A percentile compares a stretch with the other conserved stretches of the same genome.
Evolutionary conservation across 1,284 basidiomycete genomes (phyloP).

Genomic region (Puccinia triticina): DNA sequence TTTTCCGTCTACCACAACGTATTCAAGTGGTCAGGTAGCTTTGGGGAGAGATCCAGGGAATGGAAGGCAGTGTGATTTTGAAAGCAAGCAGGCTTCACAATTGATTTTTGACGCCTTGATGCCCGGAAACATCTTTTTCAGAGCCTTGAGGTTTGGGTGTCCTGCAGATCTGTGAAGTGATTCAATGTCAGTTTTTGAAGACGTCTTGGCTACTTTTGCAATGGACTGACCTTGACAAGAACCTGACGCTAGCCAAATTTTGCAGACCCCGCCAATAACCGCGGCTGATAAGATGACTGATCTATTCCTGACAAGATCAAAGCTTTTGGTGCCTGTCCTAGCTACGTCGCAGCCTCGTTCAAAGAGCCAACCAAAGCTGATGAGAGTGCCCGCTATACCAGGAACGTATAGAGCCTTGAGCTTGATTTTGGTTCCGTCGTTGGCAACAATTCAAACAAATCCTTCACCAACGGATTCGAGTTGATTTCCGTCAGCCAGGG

Average conservation of each 20-base stretch:
- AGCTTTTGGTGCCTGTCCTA: neutral
- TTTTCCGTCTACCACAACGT: neutral
- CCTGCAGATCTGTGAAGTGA: conserved; percentile 6
- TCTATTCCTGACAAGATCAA: neutral
- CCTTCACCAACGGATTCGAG: neutral
- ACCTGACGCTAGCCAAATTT: neutral
- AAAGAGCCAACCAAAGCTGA: neutral
- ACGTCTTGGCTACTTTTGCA: neutral
- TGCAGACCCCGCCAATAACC: neutral
- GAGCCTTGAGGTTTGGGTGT: neutral
- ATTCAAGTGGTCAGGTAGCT: neutral
- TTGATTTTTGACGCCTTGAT: too few relatives aligned
- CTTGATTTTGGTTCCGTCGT: neutral
- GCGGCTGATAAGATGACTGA: neutral
- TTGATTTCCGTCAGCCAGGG: neutral
- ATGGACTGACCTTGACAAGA: neutral
- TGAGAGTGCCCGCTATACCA: neutral
- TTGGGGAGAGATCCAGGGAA: neutral
- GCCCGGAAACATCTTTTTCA: neutral
- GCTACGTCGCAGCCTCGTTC: neutral
- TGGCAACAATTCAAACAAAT: neutral
- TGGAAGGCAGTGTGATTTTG: neutral
- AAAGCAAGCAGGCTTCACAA: conserved; percentile 8
- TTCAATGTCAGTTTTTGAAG: neutral
- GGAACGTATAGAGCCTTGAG: neutral